Evolutionary conservation across 495 filamentous ascomycete species (phyloP).

Genomic region (Acidomyces sp.): DNA sequence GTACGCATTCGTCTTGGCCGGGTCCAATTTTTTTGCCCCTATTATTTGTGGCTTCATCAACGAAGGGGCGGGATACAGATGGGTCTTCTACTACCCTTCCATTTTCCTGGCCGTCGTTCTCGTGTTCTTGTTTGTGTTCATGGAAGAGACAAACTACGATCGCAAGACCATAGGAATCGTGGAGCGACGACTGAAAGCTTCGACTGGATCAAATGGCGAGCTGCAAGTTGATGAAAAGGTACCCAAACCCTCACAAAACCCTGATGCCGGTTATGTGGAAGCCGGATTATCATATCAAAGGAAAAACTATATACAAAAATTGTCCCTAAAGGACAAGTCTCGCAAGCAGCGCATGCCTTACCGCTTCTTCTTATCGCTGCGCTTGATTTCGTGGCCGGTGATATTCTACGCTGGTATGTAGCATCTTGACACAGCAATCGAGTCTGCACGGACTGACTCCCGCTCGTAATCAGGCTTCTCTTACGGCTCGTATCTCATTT

Average conservation of each 20-base stretch:
- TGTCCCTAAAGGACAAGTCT: conserved; percentile 2
- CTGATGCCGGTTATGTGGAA: conserved; percentile 4
- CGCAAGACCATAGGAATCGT: conserved; percentile 6
- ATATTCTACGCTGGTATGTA: conserved; percentile 11
- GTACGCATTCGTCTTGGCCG: conserved; percentile 10
- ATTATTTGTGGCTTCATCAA: conserved; percentile 17
- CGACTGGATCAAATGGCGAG: neutral
- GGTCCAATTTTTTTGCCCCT: conserved; percentile 14
- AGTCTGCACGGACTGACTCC: no score
- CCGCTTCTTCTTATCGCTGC: conserved; percentile 2
- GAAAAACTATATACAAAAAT: conserved; percentile 6
- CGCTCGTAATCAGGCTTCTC: no score
- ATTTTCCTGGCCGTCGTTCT: conserved; percentile 4
- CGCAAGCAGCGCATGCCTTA: conserved; percentile 11
- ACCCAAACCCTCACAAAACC: neutral
- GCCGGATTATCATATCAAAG: conserved; percentile 1
- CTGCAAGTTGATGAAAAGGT: neutral
- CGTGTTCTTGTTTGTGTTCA: conserved; percentile 9
- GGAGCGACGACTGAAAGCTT: neutral
- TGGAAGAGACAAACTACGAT: conserved; percentile 14
- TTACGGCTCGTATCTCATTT: conserved; percentile 18
- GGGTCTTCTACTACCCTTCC: conserved; percentile 10
- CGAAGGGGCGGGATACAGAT: conserved; percentile 7
- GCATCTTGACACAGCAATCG: no score
- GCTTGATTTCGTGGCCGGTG: conserved; percentile 7